Evolutionary conservation across 345 rosid species (phyloP), one percentile per base, ranked within the genome.

Genomic region (Brassica cretica): DNA sequence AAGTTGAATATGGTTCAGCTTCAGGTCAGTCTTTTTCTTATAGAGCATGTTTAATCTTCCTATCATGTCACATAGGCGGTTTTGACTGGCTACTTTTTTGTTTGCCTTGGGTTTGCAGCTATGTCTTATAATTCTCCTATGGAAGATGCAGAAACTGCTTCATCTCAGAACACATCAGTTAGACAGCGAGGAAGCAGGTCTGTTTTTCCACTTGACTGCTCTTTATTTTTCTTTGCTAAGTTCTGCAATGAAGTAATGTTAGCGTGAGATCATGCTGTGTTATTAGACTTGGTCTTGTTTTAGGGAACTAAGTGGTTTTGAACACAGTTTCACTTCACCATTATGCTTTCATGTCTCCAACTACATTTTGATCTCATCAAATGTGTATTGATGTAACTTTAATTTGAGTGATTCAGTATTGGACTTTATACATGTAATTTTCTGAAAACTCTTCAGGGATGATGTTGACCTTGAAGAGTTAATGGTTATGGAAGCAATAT

Each of bases 401-500:
- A 9, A 14, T 37, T 33, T 12, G 81, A 77, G 51, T 41, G 63
- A 66, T 56, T 27, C 46, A 18, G 4, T 65, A 29, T 72, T 64
- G 8, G 66, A 27, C 15, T 37, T 21, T 61, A 10, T 10, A 15
- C 49, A 73, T 73, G 18, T 73, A 12, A 60, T 80, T 18, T 3
- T 53, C 5, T 51, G 33, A 12, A 51, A 74, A 59, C 79, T 65
- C 58, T 66, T 77, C 83, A 95, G 99, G 96, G 92, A 89, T 68
- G 93, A 84, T 30, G 68, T 96, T 71, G 99, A 96, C 81, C 94
- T 91, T n/a, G 99, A 96, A 85, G 99, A 91, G 63, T 84, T 93
- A 82, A 96, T 96, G 99, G 86, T 93, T 37, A 91, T 87, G 91
- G 97, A 93, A 85, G 99, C 98, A 70, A 91, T 96, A 76, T 93